phyloP scores from a whole-genome alignment of 345 rosid genomes.

The Eutrema yunnanense region DNA sequence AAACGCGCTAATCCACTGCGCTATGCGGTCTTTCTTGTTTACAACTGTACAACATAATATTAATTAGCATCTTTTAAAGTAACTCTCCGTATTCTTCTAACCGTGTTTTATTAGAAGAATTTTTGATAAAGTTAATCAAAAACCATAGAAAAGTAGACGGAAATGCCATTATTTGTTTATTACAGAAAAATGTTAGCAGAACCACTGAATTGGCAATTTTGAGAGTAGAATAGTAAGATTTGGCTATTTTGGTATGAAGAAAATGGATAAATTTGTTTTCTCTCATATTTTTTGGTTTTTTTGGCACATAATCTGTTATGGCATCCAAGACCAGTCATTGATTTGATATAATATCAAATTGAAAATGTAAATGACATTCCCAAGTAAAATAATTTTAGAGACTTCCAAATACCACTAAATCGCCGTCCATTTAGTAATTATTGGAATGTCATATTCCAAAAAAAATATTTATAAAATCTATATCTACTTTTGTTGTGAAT shows the following conservation, averaged over 20 bases:
- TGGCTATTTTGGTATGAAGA: neutral
- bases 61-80: neutral
- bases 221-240: neutral
- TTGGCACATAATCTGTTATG: too few relatives aligned
- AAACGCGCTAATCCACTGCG: constrained; percentile 97
- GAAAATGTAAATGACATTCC: too few relatives aligned
- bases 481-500: too few relatives aligned
- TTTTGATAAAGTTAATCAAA: neutral
- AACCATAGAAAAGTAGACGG: neutral
- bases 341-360: too few relatives aligned
- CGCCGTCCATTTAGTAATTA: too few relatives aligned
- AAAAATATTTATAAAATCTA: too few relatives aligned
- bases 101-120: neutral
- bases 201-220: neutral
- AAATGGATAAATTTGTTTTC: neutral
- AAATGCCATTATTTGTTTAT: neutral
- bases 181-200: neutral
- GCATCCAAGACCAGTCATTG: too few relatives aligned
- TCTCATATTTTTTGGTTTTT: too few relatives aligned
- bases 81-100: neutral
- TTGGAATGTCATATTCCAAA: too few relatives aligned
- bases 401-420: too few relatives aligned
- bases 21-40: constrained; percentile 48
- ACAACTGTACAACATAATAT: too few relatives aligned
- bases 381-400: too few relatives aligned